Evolutionary conservation across 306 rosid species (phyloP), one percentile per base, ranked within the genome.

Genomic region (Lathyrus sativus): DNA sequence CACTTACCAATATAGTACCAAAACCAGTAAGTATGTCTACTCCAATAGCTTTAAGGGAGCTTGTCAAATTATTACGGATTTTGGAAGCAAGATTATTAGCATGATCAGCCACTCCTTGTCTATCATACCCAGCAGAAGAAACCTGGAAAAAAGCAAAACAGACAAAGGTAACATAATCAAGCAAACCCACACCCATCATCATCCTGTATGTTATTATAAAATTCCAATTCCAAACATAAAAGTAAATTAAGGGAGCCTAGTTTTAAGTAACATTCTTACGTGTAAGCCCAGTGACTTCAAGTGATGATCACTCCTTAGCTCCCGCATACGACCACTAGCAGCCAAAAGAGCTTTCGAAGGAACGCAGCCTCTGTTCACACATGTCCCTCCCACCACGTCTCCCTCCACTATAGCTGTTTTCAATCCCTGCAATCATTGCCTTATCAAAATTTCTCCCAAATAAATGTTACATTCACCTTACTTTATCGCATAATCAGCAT

Each of bases 341-440:
- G 99, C 99, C 75, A 95, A 80, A 85, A 93, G 99, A 78, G 99
- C 99, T 76, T 88, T 93, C 2, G 99, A 93, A 49, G 99, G 99
- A 83, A 90, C 97, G 48, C 99, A 93, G 3, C 99, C 99, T 81
- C 97, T 85, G 85, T 93, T 93, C 46, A 93, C 96, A 78, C 98
- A 93, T 12, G 98, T 93, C 71, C 98, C 96, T 37, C 96, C 99
- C 73, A 93, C 91, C 79, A 90, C 95, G 45, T 90, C 97, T 77
- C 98, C 98, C 78, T 93, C 98, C 4, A 93, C 86, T 11, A 93
- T 77, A 26, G 89, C 98, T 54, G 97, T 93, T 90, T 93, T 93
- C 80, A 90, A 74, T 69, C 98, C 98, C 97, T 93, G 95, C 61
- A 80, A 61, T 42, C 58, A 69, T 67, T 12, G 5, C 12, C 43